Conservation (phyloP, 1,139 yeast species). For the Taphrina communis region DNA sequence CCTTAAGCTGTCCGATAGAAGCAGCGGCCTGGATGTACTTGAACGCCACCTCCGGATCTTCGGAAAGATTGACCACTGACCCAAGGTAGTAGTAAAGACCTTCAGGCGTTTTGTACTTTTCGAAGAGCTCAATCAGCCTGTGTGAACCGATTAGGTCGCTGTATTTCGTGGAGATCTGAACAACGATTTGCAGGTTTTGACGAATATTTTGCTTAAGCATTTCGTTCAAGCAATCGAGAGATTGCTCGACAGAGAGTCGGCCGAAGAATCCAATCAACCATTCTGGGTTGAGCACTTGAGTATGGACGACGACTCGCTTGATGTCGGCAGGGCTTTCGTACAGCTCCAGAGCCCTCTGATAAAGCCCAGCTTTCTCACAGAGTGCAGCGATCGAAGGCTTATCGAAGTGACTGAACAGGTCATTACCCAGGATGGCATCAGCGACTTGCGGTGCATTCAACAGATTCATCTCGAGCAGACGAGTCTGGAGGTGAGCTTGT, state of each 20-base stretch:
- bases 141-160: slow-evolving; percentile 90
- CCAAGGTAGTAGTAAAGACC: slow-evolving; percentile 94
- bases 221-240: slow-evolving; percentile 84
- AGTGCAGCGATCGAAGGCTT: slow-evolving; percentile 89
- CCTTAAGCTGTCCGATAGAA: slow-evolving; percentile 84
- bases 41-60: slow-evolving; percentile 92
- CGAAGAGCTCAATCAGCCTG: slow-evolving; percentile 84
- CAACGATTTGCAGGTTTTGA: slow-evolving; percentile 88
- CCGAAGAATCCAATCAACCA: slow-evolving; percentile 95
- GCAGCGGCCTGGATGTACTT: slow-evolving; percentile 96
- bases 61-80: slow-evolving; percentile 89
- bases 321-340: slow-evolving; percentile 94
- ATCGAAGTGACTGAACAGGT: slow-evolving; percentile 94
- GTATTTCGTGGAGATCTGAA: slow-evolving; percentile 95
- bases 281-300: slow-evolving; percentile 83
- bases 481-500: slow-evolving; percentile 94
- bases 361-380: slow-evolving; percentile 92
- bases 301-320: slow-evolving; percentile 90
- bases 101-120: slow-evolving; percentile 87
- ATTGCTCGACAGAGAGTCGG: slow-evolving; percentile 91
- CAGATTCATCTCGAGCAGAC: slow-evolving; percentile 88
- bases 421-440: slow-evolving; percentile 95
- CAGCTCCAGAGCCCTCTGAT: slow-evolving; percentile 87
- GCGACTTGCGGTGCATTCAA: slow-evolving; percentile 99
- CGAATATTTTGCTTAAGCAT: slow-evolving; percentile 80